These are phyloP conservation scores for Acanthamoeba triangularis DNA, from an alignment of 208 protist species.

Conservation along the genomic window DNA sequence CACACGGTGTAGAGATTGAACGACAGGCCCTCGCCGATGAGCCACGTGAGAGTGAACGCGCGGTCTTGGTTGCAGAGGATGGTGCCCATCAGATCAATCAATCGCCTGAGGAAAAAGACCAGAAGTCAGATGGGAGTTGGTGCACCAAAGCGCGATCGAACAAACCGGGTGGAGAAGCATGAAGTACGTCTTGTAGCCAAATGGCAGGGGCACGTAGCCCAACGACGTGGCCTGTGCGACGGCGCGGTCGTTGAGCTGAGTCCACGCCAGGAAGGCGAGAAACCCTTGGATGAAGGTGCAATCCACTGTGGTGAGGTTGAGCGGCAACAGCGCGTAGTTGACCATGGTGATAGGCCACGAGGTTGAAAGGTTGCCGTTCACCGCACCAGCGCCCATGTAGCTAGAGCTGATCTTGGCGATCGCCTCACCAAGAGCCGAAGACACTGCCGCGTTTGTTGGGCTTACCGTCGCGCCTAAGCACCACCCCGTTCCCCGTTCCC, in stretches of 20 bases:
- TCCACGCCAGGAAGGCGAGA: neutral
- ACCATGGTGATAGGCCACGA: conserved; percentile 27
- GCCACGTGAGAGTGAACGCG: neutral
- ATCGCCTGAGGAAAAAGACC: neutral
- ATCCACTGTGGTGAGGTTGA: neutral
- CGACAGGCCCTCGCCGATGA: neutral
- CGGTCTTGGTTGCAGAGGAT: neutral
- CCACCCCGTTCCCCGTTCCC: no score
- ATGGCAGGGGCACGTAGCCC: neutral
- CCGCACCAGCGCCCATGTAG: neutral
- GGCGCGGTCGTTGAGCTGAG: neutral
- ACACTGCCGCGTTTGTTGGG: neutral
- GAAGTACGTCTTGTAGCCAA: conserved; percentile 17
- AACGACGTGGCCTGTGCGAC: neutral
- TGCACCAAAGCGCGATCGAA: neutral
- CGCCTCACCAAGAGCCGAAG: neutral
- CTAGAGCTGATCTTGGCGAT: neutral
- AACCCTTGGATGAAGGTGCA: neutral
- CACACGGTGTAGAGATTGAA: neutral
- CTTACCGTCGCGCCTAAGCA: neutral
- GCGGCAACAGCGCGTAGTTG: neutral
- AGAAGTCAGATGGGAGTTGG: neutral
- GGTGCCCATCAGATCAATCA: neutral
- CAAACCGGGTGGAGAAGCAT: neutral
- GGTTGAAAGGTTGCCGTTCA: neutral